Base-by-base conservation (phyloP, 179 eudicot genomes). In the Spergularia azorica region DNA sequence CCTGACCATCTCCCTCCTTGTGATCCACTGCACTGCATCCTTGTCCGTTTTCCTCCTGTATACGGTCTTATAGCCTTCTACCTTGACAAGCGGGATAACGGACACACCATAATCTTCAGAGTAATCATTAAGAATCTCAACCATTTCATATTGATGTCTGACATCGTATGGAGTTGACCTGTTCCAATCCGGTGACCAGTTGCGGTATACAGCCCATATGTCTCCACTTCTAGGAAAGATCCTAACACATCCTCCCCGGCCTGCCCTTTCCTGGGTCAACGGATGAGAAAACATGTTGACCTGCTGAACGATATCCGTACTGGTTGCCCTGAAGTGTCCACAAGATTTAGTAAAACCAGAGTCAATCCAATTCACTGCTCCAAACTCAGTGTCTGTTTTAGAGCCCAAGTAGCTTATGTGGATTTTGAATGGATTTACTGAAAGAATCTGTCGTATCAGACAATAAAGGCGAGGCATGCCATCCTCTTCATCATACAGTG, bases 391-490 rank as follows among this genome's bases (percentile, higher is more conserved):
- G 68, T 86, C 88, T 0, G 81, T 83, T 81, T 83, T 86, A 18
- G 88, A 86, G 39, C 84, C 74, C 85, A 86, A 74, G 79, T 86
- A 86, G 81, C 86, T 86, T 54, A 86, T 81, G 21, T 78, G 86
- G 58, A 86, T 83, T 63, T 79, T 83, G 75, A 86, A 86, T 4
- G 88, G 88, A 32, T 76, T 86, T n/a, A 66, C 65, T 0, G 88
- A 86, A 57, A 85, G 72, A 57, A 86, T 55, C 76, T 81, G 86
- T 59, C 86, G 86, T n/a, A 86, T 86, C 50, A 86, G 73, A 76
- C 88, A 86, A 66, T 86, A 86, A 68, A 86, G 79, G 72, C 88
- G 86, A 20, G 88, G 88, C 88, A 86, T 86, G 70, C 88, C 88
- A 10, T 86, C 88, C 55, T 86, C 88, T 79, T 86, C 88, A 70